Base-by-base conservation (phyloP, 306 rosid species). In the Senna tora region DNA sequence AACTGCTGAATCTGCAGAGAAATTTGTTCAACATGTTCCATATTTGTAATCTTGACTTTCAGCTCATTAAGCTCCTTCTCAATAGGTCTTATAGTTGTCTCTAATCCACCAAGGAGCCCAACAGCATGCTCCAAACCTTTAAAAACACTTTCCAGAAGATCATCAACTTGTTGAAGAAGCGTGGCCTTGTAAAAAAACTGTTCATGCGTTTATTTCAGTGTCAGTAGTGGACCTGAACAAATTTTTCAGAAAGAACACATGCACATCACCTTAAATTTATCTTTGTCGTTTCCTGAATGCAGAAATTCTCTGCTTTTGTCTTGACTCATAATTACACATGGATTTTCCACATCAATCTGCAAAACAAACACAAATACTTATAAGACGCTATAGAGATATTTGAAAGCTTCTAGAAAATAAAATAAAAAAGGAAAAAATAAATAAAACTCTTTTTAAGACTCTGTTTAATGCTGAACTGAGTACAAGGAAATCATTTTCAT, bases 261-360 rank as follows among this genome's bases (percentile, higher is more conserved):
- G 55, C 51, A 77, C 50, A 84, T 73, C 71, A 91, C 98, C 98
- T 91, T 87, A 77, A 93, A 93, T 89, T 91, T 91, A 74, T 93
- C 98, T 71, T 80, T 89, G 78, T 86, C 85, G 57, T 84, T 93
- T 63, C 97, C 98, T 61, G 98, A 89, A 86, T 87, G 98, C 79
- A 93, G 84, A 80, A 89, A 93, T 61, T 93, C 98, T 81, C 96
- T 81, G 80, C 98, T 93, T 83, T 86, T 86, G 80, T 91, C 97
- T 79, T 93, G 98, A 83, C 83, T 89, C 98, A 93, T 93, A 67
- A 91, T 79, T 56, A 93, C 94, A 34, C 98, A 93, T 0, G 98
- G 98, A 82, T 93, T 93, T 75, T 93, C 98, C 43, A 91, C 96
- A 83, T 93, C 98, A 79, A 93, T 91, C 98, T 93, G 85, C 76